A percentile compares a stretch with the other conserved stretches of the same genome.
These are phyloP conservation scores for Neurospora sp. DNA, from an alignment of 495 filamentous ascomycete genomes.

Conservation along the genomic window DNA sequence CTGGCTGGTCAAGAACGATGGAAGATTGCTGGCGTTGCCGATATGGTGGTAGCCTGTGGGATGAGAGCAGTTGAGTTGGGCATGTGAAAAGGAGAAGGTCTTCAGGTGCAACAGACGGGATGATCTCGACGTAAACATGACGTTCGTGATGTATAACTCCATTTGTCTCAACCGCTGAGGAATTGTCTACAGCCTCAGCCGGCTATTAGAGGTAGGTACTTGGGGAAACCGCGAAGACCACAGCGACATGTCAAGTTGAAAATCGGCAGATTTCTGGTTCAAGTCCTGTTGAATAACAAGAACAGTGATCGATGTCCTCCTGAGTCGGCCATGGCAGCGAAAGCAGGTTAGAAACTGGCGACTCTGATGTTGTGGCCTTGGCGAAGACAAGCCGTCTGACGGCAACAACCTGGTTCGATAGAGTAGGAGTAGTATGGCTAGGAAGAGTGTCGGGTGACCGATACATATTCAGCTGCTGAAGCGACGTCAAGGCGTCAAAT, in stretches of 20 bases:
- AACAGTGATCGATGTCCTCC: no score
- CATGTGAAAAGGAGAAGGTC: not conserved
- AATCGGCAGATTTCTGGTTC: no score
- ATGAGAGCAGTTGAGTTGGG: not conserved
- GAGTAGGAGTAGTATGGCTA: not conserved
- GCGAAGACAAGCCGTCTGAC: not conserved
- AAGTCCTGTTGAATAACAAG: no score
- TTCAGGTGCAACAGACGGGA: not conserved
- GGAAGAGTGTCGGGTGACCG: not conserved
- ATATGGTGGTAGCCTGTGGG: not conserved
- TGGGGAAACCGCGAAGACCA: no score
- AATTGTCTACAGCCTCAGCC: no score
- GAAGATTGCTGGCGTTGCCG: not conserved
- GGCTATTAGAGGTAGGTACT: no score
- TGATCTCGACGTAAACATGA: not conserved
- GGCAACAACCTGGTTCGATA: not conserved
- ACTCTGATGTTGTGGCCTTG: not conserved
- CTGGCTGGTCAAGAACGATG: not conserved
- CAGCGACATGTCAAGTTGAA: no score
- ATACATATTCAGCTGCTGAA: not conserved
- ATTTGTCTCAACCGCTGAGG: not conserved
- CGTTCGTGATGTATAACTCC: not conserved
- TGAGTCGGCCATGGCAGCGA: no score
- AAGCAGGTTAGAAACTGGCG: not conserved
- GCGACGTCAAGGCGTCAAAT: not conserved